phyloP scores from a whole-genome alignment of 805 yeast species.

The Kazachstania viticola region DNA sequence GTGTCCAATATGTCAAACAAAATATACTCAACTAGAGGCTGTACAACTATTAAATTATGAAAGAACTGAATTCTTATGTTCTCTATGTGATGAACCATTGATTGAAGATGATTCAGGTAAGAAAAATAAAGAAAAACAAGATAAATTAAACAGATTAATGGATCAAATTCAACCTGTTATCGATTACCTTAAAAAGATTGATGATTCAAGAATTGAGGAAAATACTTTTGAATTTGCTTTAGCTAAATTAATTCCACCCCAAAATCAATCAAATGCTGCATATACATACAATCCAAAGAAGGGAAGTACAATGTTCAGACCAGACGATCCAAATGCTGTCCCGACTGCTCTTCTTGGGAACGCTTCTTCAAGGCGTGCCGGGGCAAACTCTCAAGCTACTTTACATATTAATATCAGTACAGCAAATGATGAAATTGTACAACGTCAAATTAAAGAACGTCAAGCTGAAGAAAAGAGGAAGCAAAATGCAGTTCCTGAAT shows the following conservation, averaged over 20 bases:
- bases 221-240: constrained; percentile 82
- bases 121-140: constrained; percentile 72
- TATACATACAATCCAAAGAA: constrained; percentile 48
- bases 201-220: constrained; percentile 70
- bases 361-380: constrained; percentile 37
- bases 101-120: constrained; percentile 83
- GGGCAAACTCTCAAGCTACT: constrained; percentile 66
- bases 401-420: constrained; percentile 80
- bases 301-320: constrained; percentile 33
- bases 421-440: constrained; percentile 70
- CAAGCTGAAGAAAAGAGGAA: constrained; percentile 63
- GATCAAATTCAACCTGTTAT: constrained; percentile 81
- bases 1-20: constrained; percentile 75
- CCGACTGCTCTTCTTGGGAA: constrained; percentile 27
- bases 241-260: constrained; percentile 76
- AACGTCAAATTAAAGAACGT: constrained; percentile 50
- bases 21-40: constrained; percentile 80
- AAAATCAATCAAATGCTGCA: constrained; percentile 54
- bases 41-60: constrained; percentile 72
- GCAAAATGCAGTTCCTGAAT: constrained; percentile 91
- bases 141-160: constrained; percentile 74
- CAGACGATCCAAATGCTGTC: constrained; percentile 21
- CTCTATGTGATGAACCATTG: constrained; percentile 64
- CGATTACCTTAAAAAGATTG: constrained; percentile 68
- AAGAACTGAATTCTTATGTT: constrained; percentile 70